Evolutionary conservation across 2,329 filamentous ascomycete genomes (phyloP).

Genomic region (Trichothecium roseum): DNA sequence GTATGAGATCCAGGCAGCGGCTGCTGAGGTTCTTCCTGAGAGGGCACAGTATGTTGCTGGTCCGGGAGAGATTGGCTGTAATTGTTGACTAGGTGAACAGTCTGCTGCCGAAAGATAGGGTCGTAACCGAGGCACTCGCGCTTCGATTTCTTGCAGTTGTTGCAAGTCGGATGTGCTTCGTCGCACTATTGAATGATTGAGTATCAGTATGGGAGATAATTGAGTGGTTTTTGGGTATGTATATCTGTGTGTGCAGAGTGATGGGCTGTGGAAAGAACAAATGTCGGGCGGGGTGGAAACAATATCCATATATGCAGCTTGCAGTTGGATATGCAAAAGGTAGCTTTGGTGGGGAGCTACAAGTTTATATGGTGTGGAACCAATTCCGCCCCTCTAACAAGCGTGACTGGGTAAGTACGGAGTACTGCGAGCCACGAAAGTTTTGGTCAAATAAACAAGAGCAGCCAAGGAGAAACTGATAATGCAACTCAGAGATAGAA

Average conservation of each 20-base stretch:
- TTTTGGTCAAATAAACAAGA: constrained; percentile 8
- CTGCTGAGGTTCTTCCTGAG: constrained; percentile 6
- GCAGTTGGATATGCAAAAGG: not conserved
- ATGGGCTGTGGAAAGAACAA: constrained; percentile 2
- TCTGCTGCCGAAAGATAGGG: constrained; percentile 70
- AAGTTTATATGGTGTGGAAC: not conserved
- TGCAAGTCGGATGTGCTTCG: constrained; percentile 86
- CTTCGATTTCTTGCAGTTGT: constrained; percentile 83
- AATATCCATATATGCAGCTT: constrained; percentile 1
- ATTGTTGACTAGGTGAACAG: constrained; percentile 48
- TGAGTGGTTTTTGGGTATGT: not conserved
- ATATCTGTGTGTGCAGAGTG: no score
- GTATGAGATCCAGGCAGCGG: no score
- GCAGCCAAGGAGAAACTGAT: constrained; percentile 3
- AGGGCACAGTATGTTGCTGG: constrained; percentile 21
- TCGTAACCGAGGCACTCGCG: constrained; percentile 81
- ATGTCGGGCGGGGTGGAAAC: constrained; percentile 6
- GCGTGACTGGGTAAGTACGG: no score
- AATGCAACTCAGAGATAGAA: constrained; percentile 1
- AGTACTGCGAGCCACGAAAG: constrained; percentile 6
- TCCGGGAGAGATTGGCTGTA: constrained; percentile 28
- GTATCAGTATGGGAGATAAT: constrained; percentile 12
- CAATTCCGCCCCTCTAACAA: not conserved
- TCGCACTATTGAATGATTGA: constrained; percentile 62
- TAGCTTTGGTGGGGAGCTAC: constrained; percentile 7